Evolutionary conservation across 208 protist species (phyloP).

Genomic region (Crithidia fasciculata): DNA sequence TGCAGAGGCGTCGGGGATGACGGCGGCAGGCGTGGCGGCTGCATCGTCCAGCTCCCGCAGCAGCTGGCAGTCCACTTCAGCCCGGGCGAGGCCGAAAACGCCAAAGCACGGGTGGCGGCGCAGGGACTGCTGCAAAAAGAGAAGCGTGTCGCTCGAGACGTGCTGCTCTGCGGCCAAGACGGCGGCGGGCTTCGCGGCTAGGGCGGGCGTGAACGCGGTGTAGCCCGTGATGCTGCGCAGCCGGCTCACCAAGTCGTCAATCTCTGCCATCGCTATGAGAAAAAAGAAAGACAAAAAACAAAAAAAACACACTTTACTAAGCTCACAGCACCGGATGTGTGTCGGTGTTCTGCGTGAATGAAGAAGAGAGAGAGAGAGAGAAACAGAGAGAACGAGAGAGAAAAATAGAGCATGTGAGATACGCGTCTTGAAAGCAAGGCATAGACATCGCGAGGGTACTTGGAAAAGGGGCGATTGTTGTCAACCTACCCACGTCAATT

Average conservation of each 20-base stretch:
- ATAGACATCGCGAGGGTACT: no score
- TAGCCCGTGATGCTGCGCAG: conserved; percentile 77
- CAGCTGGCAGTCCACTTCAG: conserved; percentile 40
- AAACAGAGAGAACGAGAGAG: no score
- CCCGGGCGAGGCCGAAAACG: conserved; percentile 13
- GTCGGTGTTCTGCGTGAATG: no score
- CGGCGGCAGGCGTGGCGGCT: neutral
- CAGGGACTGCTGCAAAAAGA: conserved; percentile 74
- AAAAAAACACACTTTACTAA: neutral
- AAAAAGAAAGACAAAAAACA: neutral
- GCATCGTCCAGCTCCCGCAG: conserved; percentile 38
- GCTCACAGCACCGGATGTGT: neutral
- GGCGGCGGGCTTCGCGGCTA: conserved; percentile 14
- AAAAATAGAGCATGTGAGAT: no score
- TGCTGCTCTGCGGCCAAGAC: conserved; percentile 25
- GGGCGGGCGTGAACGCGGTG: conserved; percentile 11
- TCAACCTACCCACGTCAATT: no score
- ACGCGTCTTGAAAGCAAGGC: no score
- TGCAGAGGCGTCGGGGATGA: neutral
- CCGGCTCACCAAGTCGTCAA: conserved; percentile 69
- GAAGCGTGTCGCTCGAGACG: conserved; percentile 49
- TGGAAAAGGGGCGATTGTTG: no score
- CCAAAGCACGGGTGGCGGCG: conserved; percentile 63
- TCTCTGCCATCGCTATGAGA: conserved; percentile 25
- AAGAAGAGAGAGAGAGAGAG: no score